phyloP scores from a whole-genome alignment of 495 filamentous ascomycete genomes.

The Antarctomyces pellizariae region DNA sequence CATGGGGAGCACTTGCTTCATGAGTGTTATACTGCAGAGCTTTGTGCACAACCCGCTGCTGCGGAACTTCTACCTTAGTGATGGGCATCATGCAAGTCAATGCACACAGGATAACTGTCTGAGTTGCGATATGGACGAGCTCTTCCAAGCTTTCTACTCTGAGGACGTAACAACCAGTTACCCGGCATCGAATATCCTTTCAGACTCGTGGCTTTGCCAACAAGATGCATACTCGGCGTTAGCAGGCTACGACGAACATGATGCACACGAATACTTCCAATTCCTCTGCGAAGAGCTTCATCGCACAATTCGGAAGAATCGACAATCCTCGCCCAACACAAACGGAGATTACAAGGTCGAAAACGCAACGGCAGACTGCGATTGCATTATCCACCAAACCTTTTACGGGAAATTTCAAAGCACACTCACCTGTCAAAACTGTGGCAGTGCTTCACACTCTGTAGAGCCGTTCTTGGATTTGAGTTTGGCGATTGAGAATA shows the following conservation, averaged over 20 bases:
- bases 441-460: constrained; percentile 50
- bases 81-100: constrained; percentile 50
- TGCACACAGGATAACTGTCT: constrained; percentile 50
- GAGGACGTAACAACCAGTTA: constrained; percentile 62
- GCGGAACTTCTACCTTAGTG: constrained; percentile 63
- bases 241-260: constrained; percentile 79
- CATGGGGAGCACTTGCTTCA: constrained; percentile 82
- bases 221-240: constrained; percentile 42
- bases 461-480: constrained; percentile 74
- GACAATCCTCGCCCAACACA: constrained; percentile 19
- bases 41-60: constrained; percentile 76
- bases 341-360: constrained; percentile 33
- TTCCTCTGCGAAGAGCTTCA: constrained; percentile 78
- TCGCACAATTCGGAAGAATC: neutral
- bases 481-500: constrained; percentile 50
- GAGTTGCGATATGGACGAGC: constrained; percentile 72
- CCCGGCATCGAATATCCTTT: constrained; percentile 58
- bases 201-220: constrained; percentile 52
- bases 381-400: constrained; percentile 70
- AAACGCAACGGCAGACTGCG: constrained; percentile 27
- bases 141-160: constrained; percentile 75
- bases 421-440: constrained; percentile 69
- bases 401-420: constrained; percentile 77
- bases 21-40: constrained; percentile 73
- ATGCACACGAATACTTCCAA: constrained; percentile 88